A percentile compares a stretch with the other conserved stretches of the same genome.
Evolutionary conservation across 805 yeast genomes (phyloP).

Genomic region (Candida mattraensis): DNA sequence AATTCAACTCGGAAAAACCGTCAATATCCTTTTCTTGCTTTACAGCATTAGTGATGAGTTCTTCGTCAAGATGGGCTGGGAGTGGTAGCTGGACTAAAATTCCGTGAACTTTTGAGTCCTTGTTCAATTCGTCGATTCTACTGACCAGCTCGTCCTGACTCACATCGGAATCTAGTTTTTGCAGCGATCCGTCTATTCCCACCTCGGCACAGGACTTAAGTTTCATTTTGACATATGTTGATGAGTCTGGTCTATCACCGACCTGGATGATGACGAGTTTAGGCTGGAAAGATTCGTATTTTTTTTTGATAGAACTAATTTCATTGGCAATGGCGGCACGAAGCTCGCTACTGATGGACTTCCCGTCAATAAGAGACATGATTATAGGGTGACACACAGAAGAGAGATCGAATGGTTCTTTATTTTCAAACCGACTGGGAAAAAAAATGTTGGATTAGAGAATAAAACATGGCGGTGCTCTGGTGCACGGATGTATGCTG

Average conservation of each 20-base stretch:
- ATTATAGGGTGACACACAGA: background rate
- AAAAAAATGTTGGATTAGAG: too few species aligned
- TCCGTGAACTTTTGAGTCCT: slow-evolving; percentile 80
- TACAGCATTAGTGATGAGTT: slow-evolving; percentile 78
- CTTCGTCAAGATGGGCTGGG: slow-evolving; percentile 79
- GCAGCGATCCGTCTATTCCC: slow-evolving; percentile 64
- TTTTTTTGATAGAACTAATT: slow-evolving; percentile 43
- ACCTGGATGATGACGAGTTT: slow-evolving; percentile 83
- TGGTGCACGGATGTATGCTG: too few species aligned
- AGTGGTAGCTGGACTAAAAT: slow-evolving; percentile 87
- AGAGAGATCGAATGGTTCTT: background rate
- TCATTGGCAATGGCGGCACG: slow-evolving; percentile 53
- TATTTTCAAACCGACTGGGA: slow-evolving; percentile 9
- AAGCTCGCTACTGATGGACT: slow-evolving; percentile 46
- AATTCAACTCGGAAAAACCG: slow-evolving; percentile 86
- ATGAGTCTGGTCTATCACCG: slow-evolving; percentile 86
- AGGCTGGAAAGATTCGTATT: slow-evolving; percentile 62
- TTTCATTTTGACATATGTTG: slow-evolving; percentile 89
- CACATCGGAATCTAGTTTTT: slow-evolving; percentile 63
- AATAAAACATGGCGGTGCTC: too few species aligned
- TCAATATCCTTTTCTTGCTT: slow-evolving; percentile 85
- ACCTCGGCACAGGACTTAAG: slow-evolving; percentile 87
- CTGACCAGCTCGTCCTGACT: slow-evolving; percentile 60
- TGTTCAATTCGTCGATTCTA: slow-evolving; percentile 62
- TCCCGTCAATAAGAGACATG: slow-evolving; percentile 58